phyloP scores from a whole-genome alignment of 2,329 filamentous ascomycete genomes.

The Aspergillus uvarum region DNA sequence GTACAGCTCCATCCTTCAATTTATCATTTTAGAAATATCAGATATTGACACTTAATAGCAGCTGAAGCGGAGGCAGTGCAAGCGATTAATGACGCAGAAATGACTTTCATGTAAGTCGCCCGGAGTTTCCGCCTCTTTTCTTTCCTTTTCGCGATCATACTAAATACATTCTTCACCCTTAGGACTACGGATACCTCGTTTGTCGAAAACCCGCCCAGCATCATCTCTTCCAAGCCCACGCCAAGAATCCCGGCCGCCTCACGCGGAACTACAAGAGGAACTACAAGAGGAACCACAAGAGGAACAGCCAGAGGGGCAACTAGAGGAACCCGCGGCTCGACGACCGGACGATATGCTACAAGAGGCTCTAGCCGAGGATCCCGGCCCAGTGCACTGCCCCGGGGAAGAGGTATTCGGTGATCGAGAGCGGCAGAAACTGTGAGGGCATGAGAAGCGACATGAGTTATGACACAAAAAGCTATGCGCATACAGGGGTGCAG shows the following conservation, averaged over 20 bases:
- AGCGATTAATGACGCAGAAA: constrained; percentile 60
- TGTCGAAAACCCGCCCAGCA: constrained; percentile 72
- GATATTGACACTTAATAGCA: constrained; percentile 13
- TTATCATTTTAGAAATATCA: background rate
- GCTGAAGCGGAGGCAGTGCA: constrained; percentile 33
- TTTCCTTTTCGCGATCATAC: background rate
- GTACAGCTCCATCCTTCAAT: constrained; percentile 25
- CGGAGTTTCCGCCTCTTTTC: background rate
- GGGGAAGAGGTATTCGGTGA: constrained; percentile 42
- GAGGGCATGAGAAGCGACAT: background rate
- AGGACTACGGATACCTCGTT: constrained; percentile 92
- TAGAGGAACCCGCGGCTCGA: constrained; percentile 23
- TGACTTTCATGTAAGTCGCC: constrained; percentile 73
- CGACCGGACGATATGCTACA: constrained; percentile 37
- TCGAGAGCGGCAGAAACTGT: background rate
- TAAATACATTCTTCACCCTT: constrained; percentile 10
- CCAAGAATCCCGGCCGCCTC: constrained; percentile 31
- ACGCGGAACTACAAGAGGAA: constrained; percentile 23
- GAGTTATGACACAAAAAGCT: too few species aligned
- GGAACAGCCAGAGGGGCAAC: background rate
- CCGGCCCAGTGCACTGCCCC: constrained; percentile 41
- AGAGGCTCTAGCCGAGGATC: constrained; percentile 33
- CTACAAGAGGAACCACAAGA: constrained; percentile 18
- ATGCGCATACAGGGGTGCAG: too few species aligned
- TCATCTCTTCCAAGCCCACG: constrained; percentile 48